Evolutionary conservation across 1,139 yeast genomes (phyloP).

Genomic region (Candida tropicalis): DNA sequence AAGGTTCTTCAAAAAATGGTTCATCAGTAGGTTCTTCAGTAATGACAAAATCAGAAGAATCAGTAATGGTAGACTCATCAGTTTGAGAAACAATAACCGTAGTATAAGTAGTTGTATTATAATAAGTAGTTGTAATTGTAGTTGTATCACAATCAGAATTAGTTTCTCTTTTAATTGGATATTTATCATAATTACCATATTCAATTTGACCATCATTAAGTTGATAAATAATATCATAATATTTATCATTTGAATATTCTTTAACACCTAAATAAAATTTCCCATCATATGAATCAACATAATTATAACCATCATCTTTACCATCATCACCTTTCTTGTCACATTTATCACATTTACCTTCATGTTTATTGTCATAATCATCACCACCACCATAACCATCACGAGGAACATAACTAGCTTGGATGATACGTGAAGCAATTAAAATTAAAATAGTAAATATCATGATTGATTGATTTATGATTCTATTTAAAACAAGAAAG

Average conservation of each 20-base stretch:
- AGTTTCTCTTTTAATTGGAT: constrained; percentile 2
- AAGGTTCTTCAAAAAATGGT: not conserved
- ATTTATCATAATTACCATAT: constrained; percentile 5
- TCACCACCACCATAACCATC: not conserved
- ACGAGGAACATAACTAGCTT: not conserved
- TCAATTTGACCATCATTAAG: constrained; percentile 10
- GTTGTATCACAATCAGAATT: not conserved
- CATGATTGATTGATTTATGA: not conserved
- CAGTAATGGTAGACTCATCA: not conserved
- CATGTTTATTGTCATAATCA: too few species aligned
- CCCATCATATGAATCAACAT: constrained; percentile 2
- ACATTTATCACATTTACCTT: not conserved
- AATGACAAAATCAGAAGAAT: not conserved
- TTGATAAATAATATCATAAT: constrained; percentile 9
- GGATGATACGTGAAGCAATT: not conserved
- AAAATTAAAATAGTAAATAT: constrained; percentile 2
- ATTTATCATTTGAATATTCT: constrained; percentile 1
- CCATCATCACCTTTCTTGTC: not conserved
- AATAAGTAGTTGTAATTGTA: constrained; percentile 1
- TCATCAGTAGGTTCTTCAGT: not conserved
- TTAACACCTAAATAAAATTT: constrained; percentile 11
- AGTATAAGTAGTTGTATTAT: not conserved
- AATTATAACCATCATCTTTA: too few species aligned
- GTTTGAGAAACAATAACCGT: not conserved
- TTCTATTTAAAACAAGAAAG: not conserved